phyloP scores from a whole-genome alignment of 1,284 basidiomycete species.

The Ceratobasidium sp. region DNA sequence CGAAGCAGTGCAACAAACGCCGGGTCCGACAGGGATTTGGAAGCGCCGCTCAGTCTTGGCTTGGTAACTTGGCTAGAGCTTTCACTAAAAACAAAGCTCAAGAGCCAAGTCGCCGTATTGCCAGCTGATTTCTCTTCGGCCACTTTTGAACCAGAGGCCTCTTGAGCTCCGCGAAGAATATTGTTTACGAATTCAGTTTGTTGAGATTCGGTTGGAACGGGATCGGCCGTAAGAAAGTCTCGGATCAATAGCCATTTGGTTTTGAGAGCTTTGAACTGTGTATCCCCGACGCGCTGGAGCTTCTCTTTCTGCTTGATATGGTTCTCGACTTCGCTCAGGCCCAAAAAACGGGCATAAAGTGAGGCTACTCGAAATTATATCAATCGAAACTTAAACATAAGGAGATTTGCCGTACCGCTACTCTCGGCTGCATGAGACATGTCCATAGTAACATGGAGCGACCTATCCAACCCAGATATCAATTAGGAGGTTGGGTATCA shows the following conservation, averaged over 20 bases:
- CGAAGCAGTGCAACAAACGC: conserved; percentile 15
- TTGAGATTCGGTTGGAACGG: neutral
- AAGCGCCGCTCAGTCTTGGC: neutral
- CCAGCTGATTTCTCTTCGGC: neutral
- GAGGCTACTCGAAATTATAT: neutral
- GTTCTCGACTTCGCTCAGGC: neutral
- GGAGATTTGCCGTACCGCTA: conserved; percentile 16
- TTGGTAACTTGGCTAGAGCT: neutral
- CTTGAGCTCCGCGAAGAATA: conserved; percentile 20
- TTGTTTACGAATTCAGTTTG: conserved; percentile 30
- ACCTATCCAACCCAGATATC: neutral
- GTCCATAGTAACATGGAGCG: conserved; percentile 18
- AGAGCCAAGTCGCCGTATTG: neutral
- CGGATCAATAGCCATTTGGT: conserved; percentile 19
- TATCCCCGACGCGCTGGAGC: conserved; percentile 16
- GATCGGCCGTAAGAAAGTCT: conserved; percentile 15
- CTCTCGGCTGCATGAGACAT: conserved; percentile 14
- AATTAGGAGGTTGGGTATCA: neutral
- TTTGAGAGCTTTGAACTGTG: conserved; percentile 26
- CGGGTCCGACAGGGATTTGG: conserved; percentile 5
- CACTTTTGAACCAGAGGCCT: neutral
- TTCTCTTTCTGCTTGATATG: conserved; percentile 6
- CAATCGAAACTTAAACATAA: neutral
- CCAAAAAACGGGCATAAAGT: conserved; percentile 18
- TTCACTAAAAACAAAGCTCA: neutral